A percentile compares a stretch with the other conserved stretches of the same genome.
Evolutionary conservation across 2,329 filamentous ascomycete species (phyloP).

Genomic region (Colletotrichum spinosum): DNA sequence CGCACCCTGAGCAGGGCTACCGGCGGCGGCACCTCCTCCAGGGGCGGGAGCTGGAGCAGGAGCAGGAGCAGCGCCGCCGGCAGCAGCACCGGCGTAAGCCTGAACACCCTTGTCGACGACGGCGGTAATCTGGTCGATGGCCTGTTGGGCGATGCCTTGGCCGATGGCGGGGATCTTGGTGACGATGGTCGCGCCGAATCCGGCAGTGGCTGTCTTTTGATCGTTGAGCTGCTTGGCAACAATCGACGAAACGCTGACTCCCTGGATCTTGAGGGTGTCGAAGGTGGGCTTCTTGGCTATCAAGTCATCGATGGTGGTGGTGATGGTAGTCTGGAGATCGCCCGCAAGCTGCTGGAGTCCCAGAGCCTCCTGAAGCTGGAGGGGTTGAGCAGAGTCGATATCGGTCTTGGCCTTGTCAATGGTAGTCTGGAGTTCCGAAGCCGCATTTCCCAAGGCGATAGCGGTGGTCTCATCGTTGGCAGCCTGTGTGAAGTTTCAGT

Average conservation of each 20-base stretch:
- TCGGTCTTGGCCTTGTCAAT: constrained; percentile 40
- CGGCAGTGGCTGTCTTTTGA: constrained; percentile 38
- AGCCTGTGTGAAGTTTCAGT: not conserved
- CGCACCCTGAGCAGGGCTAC: constrained; percentile 17
- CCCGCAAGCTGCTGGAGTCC: constrained; percentile 38
- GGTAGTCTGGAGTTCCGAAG: constrained; percentile 34
- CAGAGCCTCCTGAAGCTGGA: constrained; percentile 41
- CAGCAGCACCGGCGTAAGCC: constrained; percentile 22
- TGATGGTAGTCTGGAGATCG: constrained; percentile 38
- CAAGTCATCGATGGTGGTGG: constrained; percentile 38
- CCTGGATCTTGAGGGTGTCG: constrained; percentile 22
- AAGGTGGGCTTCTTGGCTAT: constrained; percentile 43
- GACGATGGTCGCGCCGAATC: constrained; percentile 41
- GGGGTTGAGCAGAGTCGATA: constrained; percentile 40
- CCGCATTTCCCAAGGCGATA: constrained; percentile 43
- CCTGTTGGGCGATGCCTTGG: constrained; percentile 42
- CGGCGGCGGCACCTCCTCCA: constrained; percentile 7
- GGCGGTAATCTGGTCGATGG: constrained; percentile 40
- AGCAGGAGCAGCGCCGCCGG: constrained; percentile 18
- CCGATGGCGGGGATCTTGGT: constrained; percentile 44
- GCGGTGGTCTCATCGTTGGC: constrained; percentile 62
- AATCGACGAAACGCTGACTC: constrained; percentile 41
- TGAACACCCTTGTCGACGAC: constrained; percentile 40
- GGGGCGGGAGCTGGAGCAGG: constrained; percentile 23
- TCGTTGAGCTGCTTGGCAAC: constrained; percentile 40